Conservation (phyloP, 75 land plant species). For the Picea glauca region DNA sequence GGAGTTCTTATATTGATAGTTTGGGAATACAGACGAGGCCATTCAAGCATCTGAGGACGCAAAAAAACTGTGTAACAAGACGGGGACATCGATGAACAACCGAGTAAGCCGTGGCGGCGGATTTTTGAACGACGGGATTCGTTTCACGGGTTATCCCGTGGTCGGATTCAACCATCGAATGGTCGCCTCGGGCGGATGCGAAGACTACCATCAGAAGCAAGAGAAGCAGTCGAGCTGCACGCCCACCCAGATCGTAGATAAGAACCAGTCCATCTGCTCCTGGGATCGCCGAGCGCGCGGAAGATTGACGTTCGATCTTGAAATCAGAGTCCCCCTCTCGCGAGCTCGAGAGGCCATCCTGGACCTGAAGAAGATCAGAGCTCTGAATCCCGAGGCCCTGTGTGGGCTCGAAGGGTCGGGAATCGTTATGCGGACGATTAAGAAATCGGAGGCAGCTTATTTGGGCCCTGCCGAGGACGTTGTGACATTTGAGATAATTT, state of each 20-base stretch:
- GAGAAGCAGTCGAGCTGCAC: neutral
- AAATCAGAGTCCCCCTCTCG: conserved; percentile 13
- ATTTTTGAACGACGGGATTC: conserved; percentile 4
- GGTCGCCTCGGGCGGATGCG: conserved; percentile 18
- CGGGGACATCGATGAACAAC: neutral
- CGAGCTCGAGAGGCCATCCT: conserved; percentile 10
- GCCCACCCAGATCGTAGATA: neutral
- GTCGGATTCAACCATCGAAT: conserved; percentile 20
- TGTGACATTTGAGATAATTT: conserved; percentile 19
- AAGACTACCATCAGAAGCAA: neutral
- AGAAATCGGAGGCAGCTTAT: conserved; percentile 11
- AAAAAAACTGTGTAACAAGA: neutral
- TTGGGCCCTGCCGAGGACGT: conserved; percentile 17
- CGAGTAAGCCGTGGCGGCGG: conserved; percentile 8
- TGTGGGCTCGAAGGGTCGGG: neutral
- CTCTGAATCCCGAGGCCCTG: neutral
- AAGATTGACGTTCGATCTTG: conserved; percentile 9
- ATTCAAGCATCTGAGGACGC: neutral
- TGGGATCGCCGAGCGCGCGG: conserved; percentile 8
- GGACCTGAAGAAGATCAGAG: conserved; percentile 21
- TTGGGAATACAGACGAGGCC: neutral
- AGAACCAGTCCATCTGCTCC: neutral
- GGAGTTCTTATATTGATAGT: neutral
- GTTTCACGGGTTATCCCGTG: conserved; percentile 28
- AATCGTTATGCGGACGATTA: neutral